Evolutionary conservation across 192 early-diverging fungal species (phyloP), one percentile per base, ranked within the genome.

Genomic region (Hyaloraphidium curvatum): DNA sequence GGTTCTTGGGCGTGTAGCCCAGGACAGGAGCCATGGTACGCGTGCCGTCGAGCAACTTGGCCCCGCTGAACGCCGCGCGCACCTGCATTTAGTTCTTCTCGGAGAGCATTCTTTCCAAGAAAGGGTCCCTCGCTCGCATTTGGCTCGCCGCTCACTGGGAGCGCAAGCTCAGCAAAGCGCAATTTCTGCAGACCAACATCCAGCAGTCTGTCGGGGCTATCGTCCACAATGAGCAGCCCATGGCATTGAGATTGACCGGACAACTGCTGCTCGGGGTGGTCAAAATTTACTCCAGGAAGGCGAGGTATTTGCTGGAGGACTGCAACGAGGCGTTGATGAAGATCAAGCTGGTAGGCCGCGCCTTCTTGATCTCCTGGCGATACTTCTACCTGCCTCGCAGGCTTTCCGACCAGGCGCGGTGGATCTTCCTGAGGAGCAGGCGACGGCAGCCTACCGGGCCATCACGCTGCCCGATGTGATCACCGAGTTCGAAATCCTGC

Each of bases 71-170:
- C n/a, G n/a, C n/a, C n/a, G n/a, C n/a, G n/a, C n/a, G n/a, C n/a
- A n/a, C n/a, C n/a, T n/a, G n/a, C n/a, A n/a, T n/a, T n/a, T n/a
- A n/a, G 7, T 48, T 48, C 43, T 48, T 48, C 23, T 48, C 43
- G 9, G 43, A 48, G 19, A 25, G 43, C 7, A 25, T 48, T 25
- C 14, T 48, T 14, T 48, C 43, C 17, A 28, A n/a, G n/a, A 28
- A 31, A 16, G 90, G 91, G 2, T 81, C 90, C 37, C 72, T 99
- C 48, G 87, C 88, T 53, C 87, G 86, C 62, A 86, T 95, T 54
- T 99, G 95, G 95, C 77, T 99, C 19, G 95, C 95, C 13, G 87
- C 93, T 27, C 89, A 97, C 58, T 86, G 85, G 80, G 95, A 99
- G 67, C 73, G 84, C 62, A 99, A 99, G 75, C 70, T 99, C 28